These are phyloP conservation scores for Atkinsonella texensis DNA, from an alignment of 2,329 filamentous ascomycete species.

Conservation along the genomic window DNA sequence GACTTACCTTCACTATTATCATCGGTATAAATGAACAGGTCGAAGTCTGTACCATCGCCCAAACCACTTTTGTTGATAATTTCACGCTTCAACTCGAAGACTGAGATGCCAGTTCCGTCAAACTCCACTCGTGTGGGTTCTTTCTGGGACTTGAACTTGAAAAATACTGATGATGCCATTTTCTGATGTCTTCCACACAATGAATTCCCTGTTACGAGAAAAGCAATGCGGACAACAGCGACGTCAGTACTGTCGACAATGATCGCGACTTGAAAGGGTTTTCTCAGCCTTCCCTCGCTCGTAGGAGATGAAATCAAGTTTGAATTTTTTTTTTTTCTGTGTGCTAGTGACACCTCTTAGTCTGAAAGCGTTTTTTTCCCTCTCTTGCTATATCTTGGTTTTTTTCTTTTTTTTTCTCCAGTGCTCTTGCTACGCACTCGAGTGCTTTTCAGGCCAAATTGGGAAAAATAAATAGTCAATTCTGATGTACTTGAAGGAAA, in stretches of 20 bases:
- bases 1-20: conserved; percentile 77
- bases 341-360: conserved; percentile 6
- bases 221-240: conserved; percentile 9
- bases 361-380: conserved; percentile 1
- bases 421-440: conserved; percentile 23
- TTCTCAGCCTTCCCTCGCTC: neutral
- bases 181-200: conserved; percentile 19
- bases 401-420: conserved; percentile 13
- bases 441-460: conserved; percentile 25
- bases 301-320: conserved; percentile 5
- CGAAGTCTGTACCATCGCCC: conserved; percentile 92
- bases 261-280: conserved; percentile 4
- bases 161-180: conserved; percentile 97
- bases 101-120: conserved; percentile 93
- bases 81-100: conserved; percentile 97
- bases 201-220: conserved; percentile 16
- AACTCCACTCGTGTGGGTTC: conserved; percentile 91
- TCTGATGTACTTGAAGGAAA: conserved; percentile 34
- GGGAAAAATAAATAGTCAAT: conserved; percentile 34
- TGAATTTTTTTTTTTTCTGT: conserved; percentile 7
- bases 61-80: conserved; percentile 91
- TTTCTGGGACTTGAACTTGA: conserved; percentile 99
- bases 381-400: neutral
- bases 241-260: conserved; percentile 9
- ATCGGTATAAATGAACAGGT: conserved; percentile 86